Conservation (phyloP, 176 grass and related monocot genomes). For the Bromus sterilis region DNA sequence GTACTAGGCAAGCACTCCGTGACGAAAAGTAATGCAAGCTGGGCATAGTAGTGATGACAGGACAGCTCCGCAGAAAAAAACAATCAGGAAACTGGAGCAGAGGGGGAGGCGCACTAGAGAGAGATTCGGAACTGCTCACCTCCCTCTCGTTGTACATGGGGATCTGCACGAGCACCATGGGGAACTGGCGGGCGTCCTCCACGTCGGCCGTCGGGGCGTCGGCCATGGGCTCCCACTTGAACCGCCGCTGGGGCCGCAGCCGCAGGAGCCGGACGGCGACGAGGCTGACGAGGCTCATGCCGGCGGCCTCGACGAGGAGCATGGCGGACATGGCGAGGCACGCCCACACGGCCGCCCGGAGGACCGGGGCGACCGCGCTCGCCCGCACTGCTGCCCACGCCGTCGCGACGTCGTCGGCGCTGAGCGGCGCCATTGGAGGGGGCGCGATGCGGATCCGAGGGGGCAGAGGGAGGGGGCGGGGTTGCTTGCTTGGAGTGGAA, state of each 20-base stretch:
- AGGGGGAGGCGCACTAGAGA: background rate
- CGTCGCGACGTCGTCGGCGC: background rate
- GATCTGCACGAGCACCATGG: slow-evolving; percentile 97
- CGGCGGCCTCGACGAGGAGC: slow-evolving; percentile 67
- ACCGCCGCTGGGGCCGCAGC: slow-evolving; percentile 26
- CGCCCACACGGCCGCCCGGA: slow-evolving; percentile 43
- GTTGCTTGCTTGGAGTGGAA: slow-evolving; percentile 20
- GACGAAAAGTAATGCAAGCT: background rate
- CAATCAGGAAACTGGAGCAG: background rate
- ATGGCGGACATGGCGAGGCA: slow-evolving; percentile 84
- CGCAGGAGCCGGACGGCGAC: slow-evolving; percentile 28
- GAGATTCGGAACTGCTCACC: slow-evolving; percentile 26
- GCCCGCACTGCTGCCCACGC: background rate
- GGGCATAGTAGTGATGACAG: too few relatives aligned
- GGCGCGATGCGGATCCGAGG: background rate
- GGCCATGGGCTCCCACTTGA: slow-evolving; percentile 58
- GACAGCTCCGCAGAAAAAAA: too few relatives aligned
- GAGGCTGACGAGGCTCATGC: slow-evolving; percentile 65
- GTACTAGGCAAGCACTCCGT: background rate
- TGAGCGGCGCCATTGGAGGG: background rate
- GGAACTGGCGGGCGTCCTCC: slow-evolving; percentile 19
- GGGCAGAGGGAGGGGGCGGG: background rate
- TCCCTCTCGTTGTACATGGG: slow-evolving; percentile 83
- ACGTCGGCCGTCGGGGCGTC: background rate
- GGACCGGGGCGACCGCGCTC: slow-evolving; percentile 31